Conservation (phyloP, 2,329 filamentous ascomycete species). For the Sarocladium kiliense region DNA sequence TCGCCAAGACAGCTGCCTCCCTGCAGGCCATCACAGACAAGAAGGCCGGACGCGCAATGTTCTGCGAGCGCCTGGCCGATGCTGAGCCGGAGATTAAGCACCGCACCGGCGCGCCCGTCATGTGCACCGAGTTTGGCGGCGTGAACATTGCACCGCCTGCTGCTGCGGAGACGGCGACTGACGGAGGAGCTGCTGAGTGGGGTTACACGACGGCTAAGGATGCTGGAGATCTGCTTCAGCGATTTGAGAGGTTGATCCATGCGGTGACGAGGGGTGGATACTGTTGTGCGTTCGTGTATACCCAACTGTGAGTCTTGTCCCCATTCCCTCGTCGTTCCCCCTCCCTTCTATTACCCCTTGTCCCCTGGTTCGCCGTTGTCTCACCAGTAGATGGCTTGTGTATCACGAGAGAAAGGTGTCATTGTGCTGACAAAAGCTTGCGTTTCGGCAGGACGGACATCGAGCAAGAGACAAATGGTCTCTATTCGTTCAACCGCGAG, state of each 20-base stretch:
- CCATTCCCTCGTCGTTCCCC: background rate
- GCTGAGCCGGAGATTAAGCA: conserved; percentile 42
- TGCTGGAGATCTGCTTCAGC: conserved; percentile 50
- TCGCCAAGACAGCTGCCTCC: conserved; percentile 48
- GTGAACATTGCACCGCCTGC: conserved; percentile 51
- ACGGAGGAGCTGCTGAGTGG: conserved; percentile 37
- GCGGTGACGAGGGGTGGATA: conserved; percentile 52
- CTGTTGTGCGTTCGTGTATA: conserved; percentile 61
- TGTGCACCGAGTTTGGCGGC: conserved; percentile 64
- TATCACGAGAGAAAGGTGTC: background rate
- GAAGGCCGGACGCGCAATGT: conserved; percentile 50
- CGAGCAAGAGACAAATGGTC: conserved; percentile 63
- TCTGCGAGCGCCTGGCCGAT: conserved; percentile 22
- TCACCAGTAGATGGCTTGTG: background rate
- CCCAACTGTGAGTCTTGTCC: conserved; percentile 48
- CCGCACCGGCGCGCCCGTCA: conserved; percentile 49
- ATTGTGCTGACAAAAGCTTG: conserved; percentile 11
- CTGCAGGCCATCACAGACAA: conserved; percentile 48
- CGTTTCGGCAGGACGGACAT: conserved; percentile 43
- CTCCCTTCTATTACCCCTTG: background rate
- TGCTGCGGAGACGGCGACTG: conserved; percentile 52
- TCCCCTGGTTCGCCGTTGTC: background rate
- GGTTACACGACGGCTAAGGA: conserved; percentile 63
- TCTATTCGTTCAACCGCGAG: conserved; percentile 58
- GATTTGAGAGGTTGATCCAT: conserved; percentile 54